phyloP scores from a whole-genome alignment of 768 basidiomycete species.

The Suillus placidus region DNA sequence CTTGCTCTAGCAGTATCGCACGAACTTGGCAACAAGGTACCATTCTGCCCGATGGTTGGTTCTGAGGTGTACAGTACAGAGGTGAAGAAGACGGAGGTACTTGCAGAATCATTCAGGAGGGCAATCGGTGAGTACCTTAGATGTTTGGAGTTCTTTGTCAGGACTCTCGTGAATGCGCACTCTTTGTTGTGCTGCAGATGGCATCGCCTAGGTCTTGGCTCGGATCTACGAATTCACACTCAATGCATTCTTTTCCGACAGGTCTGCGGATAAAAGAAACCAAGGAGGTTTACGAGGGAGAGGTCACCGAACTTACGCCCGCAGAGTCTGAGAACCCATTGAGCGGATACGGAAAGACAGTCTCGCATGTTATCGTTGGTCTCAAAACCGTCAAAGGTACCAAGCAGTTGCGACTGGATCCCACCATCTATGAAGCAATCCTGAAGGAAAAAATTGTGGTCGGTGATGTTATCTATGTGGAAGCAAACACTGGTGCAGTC shows the following conservation, averaged over 20 bases:
- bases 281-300: slow-evolving; percentile 98
- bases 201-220: neutral
- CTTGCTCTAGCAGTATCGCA: slow-evolving; percentile 94
- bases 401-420: slow-evolving; percentile 92
- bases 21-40: slow-evolving; percentile 92
- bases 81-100: slow-evolving; percentile 98
- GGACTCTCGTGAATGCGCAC: neutral
- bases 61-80: slow-evolving; percentile 96
- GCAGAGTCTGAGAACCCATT: slow-evolving; percentile 97
- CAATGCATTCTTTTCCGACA: slow-evolving; percentile 31
- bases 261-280: slow-evolving; percentile 98
- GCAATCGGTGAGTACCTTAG: slow-evolving; percentile 78
- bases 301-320: slow-evolving; percentile 96
- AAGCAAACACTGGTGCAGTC: slow-evolving; percentile 91
- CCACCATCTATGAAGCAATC: slow-evolving; percentile 95
- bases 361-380: slow-evolving; percentile 96
- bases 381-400: slow-evolving; percentile 93
- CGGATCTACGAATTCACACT: neutral
- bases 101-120: slow-evolving; percentile 91
- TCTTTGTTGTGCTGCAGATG: neutral
- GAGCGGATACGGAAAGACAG: slow-evolving; percentile 97
- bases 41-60: slow-evolving; percentile 99
- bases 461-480: slow-evolving; percentile 96
- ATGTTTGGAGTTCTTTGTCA: neutral
- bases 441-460: slow-evolving; percentile 96